These are phyloP conservation scores for Boletus rubescentipes DNA, from an alignment of 768 basidiomycete species.

Conservation along the genomic window DNA sequence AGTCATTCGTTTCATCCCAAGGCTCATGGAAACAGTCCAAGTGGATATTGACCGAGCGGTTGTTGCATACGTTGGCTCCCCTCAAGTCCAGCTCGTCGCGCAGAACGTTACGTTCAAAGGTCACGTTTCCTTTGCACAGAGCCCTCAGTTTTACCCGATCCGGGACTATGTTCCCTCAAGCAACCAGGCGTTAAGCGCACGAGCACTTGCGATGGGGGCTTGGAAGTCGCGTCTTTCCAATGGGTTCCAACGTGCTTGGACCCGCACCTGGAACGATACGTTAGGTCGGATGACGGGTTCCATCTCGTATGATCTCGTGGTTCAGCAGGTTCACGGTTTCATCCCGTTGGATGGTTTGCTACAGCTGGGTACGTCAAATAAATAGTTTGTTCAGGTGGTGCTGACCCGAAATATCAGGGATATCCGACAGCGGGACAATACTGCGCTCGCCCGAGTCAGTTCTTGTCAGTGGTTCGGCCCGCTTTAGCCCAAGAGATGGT, in stretches of 20 bases:
- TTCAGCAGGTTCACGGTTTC: constrained; percentile 47
- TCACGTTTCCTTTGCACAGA: constrained; percentile 52
- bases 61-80: constrained; percentile 50
- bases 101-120: constrained; percentile 53
- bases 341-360: constrained; percentile 25
- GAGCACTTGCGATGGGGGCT: constrained; percentile 49
- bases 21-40: constrained; percentile 62
- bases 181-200: constrained; percentile 28
- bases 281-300: constrained; percentile 63
- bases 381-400: background rate
- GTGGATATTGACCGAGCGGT: constrained; percentile 62
- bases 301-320: constrained; percentile 48
- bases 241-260: constrained; percentile 63
- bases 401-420: constrained; percentile 10
- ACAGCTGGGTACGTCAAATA: constrained; percentile 30
- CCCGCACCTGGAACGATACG: constrained; percentile 68
- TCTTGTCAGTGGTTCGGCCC: constrained; percentile 45
- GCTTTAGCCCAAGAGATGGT: constrained; percentile 59
- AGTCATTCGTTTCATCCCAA: constrained; percentile 64
- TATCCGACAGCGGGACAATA: constrained; percentile 36
- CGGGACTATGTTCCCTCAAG: constrained; percentile 13
- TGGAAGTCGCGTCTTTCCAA: constrained; percentile 62
- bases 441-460: constrained; percentile 47
- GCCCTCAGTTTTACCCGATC: constrained; percentile 34
- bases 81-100: constrained; percentile 51